Evolutionary conservation across 805 yeast species (phyloP).

Genomic region (Metschnikowia amazonensis): DNA sequence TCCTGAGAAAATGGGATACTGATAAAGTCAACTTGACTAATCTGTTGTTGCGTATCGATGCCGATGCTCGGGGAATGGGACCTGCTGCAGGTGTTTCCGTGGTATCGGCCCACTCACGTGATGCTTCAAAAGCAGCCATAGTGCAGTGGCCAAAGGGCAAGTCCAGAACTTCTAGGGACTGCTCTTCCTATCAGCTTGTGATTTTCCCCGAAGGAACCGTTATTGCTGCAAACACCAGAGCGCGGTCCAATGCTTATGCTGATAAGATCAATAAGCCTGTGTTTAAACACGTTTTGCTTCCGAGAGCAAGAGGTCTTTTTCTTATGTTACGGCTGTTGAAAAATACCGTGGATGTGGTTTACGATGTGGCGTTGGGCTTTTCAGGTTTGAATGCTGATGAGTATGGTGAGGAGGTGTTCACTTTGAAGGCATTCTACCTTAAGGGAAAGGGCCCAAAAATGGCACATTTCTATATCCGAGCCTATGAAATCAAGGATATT

Average conservation of each 20-base stretch:
- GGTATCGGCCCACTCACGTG: constrained; percentile 17
- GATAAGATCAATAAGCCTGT: constrained; percentile 45
- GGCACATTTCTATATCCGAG: constrained; percentile 63
- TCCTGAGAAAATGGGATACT: constrained; percentile 80
- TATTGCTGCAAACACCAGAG: constrained; percentile 60
- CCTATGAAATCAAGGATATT: constrained; percentile 54
- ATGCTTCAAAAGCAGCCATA: constrained; percentile 6
- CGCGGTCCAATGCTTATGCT: constrained; percentile 56
- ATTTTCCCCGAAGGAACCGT: constrained; percentile 96
- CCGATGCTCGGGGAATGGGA: constrained; percentile 56
- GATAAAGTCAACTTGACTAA: constrained; percentile 61
- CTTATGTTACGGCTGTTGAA: constrained; percentile 56
- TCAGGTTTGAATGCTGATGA: constrained; percentile 59
- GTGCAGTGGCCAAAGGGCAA: constrained; percentile 34
- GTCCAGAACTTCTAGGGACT: constrained; percentile 14
- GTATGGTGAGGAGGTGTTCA: constrained; percentile 75
- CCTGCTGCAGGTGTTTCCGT: constrained; percentile 42
- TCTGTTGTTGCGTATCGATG: constrained; percentile 54
- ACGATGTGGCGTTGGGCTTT: constrained; percentile 83
- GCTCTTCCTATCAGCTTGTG: constrained; percentile 52
- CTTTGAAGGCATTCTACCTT: constrained; percentile 59
- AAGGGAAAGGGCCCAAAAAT: constrained; percentile 67
- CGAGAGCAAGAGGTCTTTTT: constrained; percentile 77
- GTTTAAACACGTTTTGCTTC: constrained; percentile 68
- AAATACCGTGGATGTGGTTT: constrained; percentile 52